A percentile compares a stretch with the other conserved stretches of the same genome.
phyloP scores from a whole-genome alignment of 257 asterid genomes.

The Solanum piurae region DNA sequence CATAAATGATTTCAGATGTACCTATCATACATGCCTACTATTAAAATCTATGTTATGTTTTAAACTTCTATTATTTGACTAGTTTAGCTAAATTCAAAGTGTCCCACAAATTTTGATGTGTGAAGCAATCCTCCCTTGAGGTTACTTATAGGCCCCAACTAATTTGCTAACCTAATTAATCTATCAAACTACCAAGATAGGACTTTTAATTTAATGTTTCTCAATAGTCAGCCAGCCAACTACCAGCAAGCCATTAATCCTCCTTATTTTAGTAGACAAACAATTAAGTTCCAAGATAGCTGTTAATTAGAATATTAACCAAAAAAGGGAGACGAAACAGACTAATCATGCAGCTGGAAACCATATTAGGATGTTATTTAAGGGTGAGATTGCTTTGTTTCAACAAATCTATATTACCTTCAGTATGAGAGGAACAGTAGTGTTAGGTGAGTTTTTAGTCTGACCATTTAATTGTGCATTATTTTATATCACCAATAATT shows the following conservation, averaged over 20 bases:
- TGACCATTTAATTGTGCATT: background rate
- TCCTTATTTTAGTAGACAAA: background rate
- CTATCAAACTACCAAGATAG: slow-evolving; percentile 6
- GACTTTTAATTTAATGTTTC: slow-evolving; percentile 8
- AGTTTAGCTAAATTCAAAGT: background rate
- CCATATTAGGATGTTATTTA: background rate
- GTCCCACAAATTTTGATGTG: background rate
- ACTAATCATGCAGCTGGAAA: background rate
- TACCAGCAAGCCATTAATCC: background rate
- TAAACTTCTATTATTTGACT: background rate
- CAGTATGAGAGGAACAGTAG: background rate
- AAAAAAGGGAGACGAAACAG: background rate
- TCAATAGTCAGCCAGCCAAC: background rate
- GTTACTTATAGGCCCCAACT: background rate
- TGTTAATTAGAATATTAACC: background rate
- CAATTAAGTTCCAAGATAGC: background rate
- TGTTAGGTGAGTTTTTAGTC: background rate
- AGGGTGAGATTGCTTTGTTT: background rate
- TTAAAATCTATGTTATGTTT: background rate
- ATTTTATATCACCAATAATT: background rate
- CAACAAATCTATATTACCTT: background rate
- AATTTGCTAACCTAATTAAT: slow-evolving; percentile 38
- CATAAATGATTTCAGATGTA: background rate
- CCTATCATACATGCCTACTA: background rate
- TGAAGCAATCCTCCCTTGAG: background rate